A percentile compares a stretch with the other conserved stretches of the same genome.
Conservation (phyloP, 345 rosid species). For the Lepidium didymum region DNA sequence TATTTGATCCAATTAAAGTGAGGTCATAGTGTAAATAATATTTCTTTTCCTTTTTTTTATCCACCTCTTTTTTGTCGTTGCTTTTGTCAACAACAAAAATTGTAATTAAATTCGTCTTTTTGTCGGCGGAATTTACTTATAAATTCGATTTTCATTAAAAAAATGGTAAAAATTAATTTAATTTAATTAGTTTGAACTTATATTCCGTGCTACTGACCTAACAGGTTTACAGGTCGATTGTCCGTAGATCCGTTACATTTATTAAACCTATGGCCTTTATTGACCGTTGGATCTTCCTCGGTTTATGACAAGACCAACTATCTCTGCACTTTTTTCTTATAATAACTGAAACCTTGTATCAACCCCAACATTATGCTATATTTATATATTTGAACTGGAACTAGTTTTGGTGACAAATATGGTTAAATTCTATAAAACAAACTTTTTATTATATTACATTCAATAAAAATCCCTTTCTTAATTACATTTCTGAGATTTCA, state of each 20-base stretch:
- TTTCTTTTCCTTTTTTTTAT: too few relatives aligned
- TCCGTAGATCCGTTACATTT: slow-evolving; percentile 1
- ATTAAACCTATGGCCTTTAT: slow-evolving; percentile 15
- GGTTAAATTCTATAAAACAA: too few relatives aligned
- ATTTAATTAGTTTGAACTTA: background rate
- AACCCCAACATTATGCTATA: slow-evolving; percentile 5
- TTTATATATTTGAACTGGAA: background rate
- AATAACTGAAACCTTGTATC: background rate
- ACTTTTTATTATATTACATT: background rate
- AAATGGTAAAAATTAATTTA: background rate
- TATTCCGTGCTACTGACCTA: background rate
- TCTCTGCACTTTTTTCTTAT: background rate
- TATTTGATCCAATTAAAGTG: background rate
- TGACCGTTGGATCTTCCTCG: slow-evolving; percentile 39
- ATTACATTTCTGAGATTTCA: background rate
- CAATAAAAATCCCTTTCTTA: background rate
- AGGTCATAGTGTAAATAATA: slow-evolving; percentile 17
- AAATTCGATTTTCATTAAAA: too few relatives aligned
- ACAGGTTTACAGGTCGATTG: background rate
- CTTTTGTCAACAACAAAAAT: background rate
- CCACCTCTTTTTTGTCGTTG: slow-evolving; percentile 4
- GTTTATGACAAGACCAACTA: background rate
- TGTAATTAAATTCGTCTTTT: background rate
- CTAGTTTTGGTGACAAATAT: background rate
- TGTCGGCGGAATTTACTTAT: slow-evolving; percentile 25